Conservation (phyloP, 1,284 basidiomycete species). For the Tilletia indica region DNA sequence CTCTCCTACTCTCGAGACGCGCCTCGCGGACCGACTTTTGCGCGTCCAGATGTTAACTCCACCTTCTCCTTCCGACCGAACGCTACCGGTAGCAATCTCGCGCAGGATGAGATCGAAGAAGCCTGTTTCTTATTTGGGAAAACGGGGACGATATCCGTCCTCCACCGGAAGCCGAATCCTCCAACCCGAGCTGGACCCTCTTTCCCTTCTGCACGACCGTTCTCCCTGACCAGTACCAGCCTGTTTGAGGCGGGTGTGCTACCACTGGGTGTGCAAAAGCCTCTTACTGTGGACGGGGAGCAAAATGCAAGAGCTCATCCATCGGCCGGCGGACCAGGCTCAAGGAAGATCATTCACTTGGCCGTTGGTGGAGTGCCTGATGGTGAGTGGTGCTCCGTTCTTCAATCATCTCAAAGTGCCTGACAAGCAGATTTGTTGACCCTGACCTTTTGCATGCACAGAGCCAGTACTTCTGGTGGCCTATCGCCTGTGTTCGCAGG, state of each 20-base stretch:
- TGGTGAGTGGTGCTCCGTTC: background rate
- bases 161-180: background rate
- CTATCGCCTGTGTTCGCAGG: background rate
- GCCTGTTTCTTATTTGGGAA: slow-evolving; percentile 8
- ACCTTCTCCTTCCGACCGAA: background rate
- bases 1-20: slow-evolving; percentile 11
- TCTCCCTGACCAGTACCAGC: slow-evolving; percentile 4
- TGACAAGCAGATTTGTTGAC: background rate
- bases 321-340: background rate
- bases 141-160: slow-evolving; percentile 1
- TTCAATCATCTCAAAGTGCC: background rate
- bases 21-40: slow-evolving; percentile 1
- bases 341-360: background rate
- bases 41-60: background rate
- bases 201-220: background rate
- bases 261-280: background rate
- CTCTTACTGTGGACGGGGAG: too few species aligned
- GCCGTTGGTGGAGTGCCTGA: slow-evolving; percentile 10
- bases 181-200: background rate
- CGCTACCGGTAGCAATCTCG: background rate
- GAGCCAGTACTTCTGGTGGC: slow-evolving; percentile 13
- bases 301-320: too few species aligned
- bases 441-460: background rate
- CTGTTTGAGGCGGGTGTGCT: slow-evolving; percentile 4
- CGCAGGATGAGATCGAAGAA: background rate